A percentile compares a stretch with the other conserved stretches of the same genome.
phyloP scores from a whole-genome alignment of 192 early-diverging fungal species.

The Obelidium mucronatum region DNA sequence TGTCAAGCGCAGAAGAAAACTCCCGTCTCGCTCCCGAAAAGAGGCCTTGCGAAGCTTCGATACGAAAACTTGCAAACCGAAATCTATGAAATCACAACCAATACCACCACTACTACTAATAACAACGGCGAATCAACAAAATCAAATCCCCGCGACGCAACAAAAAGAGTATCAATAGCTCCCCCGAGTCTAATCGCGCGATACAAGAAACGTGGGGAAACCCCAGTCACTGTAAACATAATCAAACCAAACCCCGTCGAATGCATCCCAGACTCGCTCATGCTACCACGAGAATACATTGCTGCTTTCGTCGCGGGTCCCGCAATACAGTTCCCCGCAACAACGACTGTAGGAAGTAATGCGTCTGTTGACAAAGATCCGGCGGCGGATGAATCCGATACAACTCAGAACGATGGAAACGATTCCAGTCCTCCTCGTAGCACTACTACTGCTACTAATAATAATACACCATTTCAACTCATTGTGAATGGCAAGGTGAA shows the following conservation, averaged over 20 bases:
- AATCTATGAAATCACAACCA: not conserved
- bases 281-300: not conserved
- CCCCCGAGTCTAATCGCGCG: not conserved
- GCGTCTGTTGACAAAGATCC: too few species aligned
- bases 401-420: too few species aligned
- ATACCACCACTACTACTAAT: not conserved
- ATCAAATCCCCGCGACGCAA: not conserved
- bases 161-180: not conserved
- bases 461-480: not conserved
- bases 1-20: not conserved
- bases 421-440: not conserved
- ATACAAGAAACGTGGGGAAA: not conserved
- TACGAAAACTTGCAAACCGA: constrained; percentile 3
- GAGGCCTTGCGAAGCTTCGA: not conserved
- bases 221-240: not conserved
- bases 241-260: not conserved
- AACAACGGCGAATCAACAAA: not conserved
- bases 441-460: not conserved
- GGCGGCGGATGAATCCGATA: too few species aligned
- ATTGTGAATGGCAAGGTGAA: not conserved
- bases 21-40: not conserved
- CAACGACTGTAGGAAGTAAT: too few species aligned
- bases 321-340: not conserved
- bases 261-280: not conserved
- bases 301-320: not conserved